These are phyloP conservation scores for Jamesozyma rosinii DNA, from an alignment of 805 yeast species.

Conservation along the genomic window DNA sequence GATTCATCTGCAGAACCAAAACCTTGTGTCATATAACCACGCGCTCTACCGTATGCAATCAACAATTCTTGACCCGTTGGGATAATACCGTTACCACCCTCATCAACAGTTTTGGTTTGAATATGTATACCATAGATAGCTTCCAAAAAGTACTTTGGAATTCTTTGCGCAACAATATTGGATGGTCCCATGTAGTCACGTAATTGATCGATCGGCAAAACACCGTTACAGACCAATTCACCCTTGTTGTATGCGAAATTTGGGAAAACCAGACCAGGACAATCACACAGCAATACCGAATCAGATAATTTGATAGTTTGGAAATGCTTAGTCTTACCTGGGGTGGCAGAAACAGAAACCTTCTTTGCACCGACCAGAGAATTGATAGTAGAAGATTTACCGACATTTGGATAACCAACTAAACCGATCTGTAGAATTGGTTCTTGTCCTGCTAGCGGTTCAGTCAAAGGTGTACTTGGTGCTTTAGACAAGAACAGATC, in stretches of 20 bases:
- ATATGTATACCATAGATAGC: constrained; percentile 90
- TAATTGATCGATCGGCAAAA: constrained; percentile 94
- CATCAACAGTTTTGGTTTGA: constrained; percentile 61
- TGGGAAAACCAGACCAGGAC: constrained; percentile 98
- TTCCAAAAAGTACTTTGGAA: constrained; percentile 82
- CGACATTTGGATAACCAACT: constrained; percentile 96
- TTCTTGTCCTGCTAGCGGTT: constrained; percentile 49
- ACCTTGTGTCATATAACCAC: constrained; percentile 97
- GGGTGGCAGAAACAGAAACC: constrained; percentile 97
- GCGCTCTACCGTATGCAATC: constrained; percentile 87
- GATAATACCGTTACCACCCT: constrained; percentile 73
- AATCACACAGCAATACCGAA: constrained; percentile 83
- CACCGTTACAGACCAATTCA: constrained; percentile 95
- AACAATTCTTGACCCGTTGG: constrained; percentile 86
- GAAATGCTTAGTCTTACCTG: constrained; percentile 98
- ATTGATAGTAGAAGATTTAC: constrained; percentile 95
- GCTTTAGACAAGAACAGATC: constrained; percentile 65
- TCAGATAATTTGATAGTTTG: constrained; percentile 86
- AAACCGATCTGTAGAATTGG: constrained; percentile 78
- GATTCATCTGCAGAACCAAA: constrained; percentile 95
- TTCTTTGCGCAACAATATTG: constrained; percentile 72
- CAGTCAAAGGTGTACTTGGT: constrained; percentile 49
- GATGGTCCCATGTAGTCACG: constrained; percentile 88
- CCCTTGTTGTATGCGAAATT: constrained; percentile 94
- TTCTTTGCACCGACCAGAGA: constrained; percentile 93